These are phyloP conservation scores for Craspedostauros australis DNA, from an alignment of 108 stramenopile species.

Conservation along the genomic window DNA sequence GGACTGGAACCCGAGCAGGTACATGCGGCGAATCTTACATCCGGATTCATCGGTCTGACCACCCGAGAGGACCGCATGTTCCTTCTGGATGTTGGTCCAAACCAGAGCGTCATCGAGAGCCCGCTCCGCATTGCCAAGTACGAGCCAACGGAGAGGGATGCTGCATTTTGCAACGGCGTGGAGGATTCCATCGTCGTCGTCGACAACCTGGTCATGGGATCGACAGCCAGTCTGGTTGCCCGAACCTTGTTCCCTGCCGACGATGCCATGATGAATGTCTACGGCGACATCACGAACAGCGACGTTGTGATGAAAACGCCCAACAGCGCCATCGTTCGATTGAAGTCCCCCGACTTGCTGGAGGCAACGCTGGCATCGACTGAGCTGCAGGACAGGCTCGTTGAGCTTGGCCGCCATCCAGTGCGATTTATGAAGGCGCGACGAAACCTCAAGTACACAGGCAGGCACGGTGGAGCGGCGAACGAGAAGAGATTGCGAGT, in stretches of 20 bases:
- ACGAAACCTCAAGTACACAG: constrained; percentile 56
- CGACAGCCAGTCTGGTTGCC: constrained; percentile 36
- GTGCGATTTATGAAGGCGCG: constrained; percentile 63
- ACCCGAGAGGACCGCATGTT: constrained; percentile 37
- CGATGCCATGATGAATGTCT: constrained; percentile 48
- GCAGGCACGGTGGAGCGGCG: constrained; percentile 32
- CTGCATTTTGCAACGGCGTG: constrained; percentile 2
- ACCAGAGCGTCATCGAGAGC: constrained; percentile 7
- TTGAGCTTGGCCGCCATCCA: constrained; percentile 43
- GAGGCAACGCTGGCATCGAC: constrained; percentile 46
- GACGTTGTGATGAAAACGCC: constrained; percentile 53
- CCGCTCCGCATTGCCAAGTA: constrained; percentile 29
- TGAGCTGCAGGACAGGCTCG: constrained; percentile 40
- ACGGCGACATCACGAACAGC: constrained; percentile 39
- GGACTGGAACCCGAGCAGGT: constrained; percentile 51
- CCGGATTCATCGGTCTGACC: constrained; percentile 72
- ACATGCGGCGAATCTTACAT: constrained; percentile 53
- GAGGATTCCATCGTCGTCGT: constrained; percentile 48
- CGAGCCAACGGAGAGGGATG: constrained; percentile 27
- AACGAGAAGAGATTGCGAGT: constrained; percentile 35
- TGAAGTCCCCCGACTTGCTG: constrained; percentile 56
- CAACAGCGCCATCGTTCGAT: constrained; percentile 50
- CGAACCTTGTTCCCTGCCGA: constrained; percentile 49
- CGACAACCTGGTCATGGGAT: constrained; percentile 43
- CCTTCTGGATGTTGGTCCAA: constrained; percentile 23